Conservation (phyloP, 495 filamentous ascomycete genomes). For the Penicillium egyptiacum region DNA sequence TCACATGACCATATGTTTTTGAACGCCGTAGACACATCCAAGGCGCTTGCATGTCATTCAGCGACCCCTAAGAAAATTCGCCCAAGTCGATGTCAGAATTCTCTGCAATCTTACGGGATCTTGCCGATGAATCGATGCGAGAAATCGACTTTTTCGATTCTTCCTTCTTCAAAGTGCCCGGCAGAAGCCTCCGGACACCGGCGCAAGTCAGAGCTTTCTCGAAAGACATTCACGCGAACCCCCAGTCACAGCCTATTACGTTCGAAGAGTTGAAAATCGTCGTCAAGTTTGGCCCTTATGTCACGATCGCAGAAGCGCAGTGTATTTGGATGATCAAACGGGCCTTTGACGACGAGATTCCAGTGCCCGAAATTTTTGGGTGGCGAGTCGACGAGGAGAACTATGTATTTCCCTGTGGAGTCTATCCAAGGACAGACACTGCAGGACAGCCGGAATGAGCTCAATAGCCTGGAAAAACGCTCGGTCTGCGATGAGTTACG, state of each 20-base stretch:
- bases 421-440: slow-evolving; percentile 41
- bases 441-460: slow-evolving; percentile 35
- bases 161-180: slow-evolving; percentile 26
- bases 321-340: slow-evolving; percentile 43
- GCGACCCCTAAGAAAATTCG: neutral
- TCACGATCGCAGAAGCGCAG: slow-evolving; percentile 44
- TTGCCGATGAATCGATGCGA: slow-evolving; percentile 15
- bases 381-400: slow-evolving; percentile 43
- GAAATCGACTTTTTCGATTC: slow-evolving; percentile 28
- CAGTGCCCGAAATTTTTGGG: slow-evolving; percentile 50
- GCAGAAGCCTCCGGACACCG: slow-evolving; percentile 22
- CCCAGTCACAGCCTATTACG: slow-evolving; percentile 27
- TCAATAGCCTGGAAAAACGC: slow-evolving; percentile 33
- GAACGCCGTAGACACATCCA: too few relatives aligned
- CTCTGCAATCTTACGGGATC: neutral
- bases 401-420: slow-evolving; percentile 50
- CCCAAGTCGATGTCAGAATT: neutral
- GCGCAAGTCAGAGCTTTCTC: slow-evolving; percentile 28
- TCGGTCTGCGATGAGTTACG: slow-evolving; percentile 38
- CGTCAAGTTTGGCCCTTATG: slow-evolving; percentile 46
- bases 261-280: slow-evolving; percentile 41
- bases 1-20: too few relatives aligned
- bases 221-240: slow-evolving; percentile 9
- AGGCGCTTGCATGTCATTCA: neutral
- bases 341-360: slow-evolving; percentile 34